Evolutionary conservation across 1,284 basidiomycete genomes (phyloP).

Genomic region (Baeospora myosura): DNA sequence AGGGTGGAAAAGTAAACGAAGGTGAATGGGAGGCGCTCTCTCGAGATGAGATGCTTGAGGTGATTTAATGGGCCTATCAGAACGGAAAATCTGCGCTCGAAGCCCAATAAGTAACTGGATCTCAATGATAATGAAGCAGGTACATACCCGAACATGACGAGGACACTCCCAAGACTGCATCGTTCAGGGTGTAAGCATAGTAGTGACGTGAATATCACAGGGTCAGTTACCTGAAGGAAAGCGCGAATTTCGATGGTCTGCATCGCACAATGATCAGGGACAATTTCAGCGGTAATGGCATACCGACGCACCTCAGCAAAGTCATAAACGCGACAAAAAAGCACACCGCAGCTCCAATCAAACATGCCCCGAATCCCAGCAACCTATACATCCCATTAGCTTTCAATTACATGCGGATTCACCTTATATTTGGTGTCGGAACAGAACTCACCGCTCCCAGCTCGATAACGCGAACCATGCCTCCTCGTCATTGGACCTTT

Average conservation of each 20-base stretch:
- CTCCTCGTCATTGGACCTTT: slow-evolving; percentile 90
- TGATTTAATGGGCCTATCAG: slow-evolving; percentile 82
- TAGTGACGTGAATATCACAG: slow-evolving; percentile 1
- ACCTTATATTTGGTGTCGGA: no score
- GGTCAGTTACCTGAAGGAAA: slow-evolving; percentile 83
- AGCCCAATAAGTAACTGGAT: slow-evolving; percentile 13
- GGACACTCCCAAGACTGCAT: slow-evolving; percentile 66
- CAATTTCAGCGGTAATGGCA: background rate
- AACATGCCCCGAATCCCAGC: slow-evolving; percentile 88
- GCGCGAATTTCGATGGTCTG: slow-evolving; percentile 83
- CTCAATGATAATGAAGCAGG: slow-evolving; percentile 15
- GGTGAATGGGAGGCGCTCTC: slow-evolving; percentile 86
- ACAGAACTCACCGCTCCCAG: slow-evolving; percentile 72
- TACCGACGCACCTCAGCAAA: slow-evolving; percentile 47
- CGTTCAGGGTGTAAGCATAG: no score
- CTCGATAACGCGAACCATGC: slow-evolving; percentile 90
- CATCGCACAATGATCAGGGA: slow-evolving; percentile 1
- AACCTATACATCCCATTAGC: slow-evolving; percentile 45
- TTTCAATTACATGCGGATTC: background rate
- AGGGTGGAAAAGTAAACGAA: slow-evolving; percentile 76
- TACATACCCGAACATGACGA: slow-evolving; percentile 82
- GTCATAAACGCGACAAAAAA: slow-evolving; percentile 95
- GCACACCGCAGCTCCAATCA: slow-evolving; percentile 87
- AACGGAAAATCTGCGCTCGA: slow-evolving; percentile 62
- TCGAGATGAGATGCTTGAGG: slow-evolving; percentile 79